Evolutionary conservation across 345 rosid species (phyloP).

Genomic region (Hibiscus syriacus): DNA sequence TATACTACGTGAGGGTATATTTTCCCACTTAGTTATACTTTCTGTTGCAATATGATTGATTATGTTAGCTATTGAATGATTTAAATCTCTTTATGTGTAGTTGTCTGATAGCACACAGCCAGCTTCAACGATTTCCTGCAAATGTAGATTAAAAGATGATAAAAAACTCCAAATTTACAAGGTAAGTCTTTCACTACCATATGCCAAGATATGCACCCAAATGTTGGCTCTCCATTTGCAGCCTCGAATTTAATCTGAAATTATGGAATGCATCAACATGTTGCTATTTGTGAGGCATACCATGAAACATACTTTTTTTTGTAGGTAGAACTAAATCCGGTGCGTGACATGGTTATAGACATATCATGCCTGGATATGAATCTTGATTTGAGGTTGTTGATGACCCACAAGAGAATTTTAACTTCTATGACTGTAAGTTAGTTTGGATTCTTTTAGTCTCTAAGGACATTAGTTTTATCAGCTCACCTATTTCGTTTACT

Average conservation of each 20-base stretch:
- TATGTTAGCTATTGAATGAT: slow-evolving; percentile 5
- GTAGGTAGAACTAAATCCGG: slow-evolving; percentile 39
- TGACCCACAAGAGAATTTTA: slow-evolving; percentile 36
- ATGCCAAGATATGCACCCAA: not conserved
- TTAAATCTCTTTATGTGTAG: slow-evolving; percentile 22
- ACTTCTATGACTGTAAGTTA: slow-evolving; percentile 35
- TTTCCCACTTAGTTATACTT: not conserved
- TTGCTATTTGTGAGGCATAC: not conserved
- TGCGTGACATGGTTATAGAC: slow-evolving; percentile 49
- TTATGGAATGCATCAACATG: not conserved
- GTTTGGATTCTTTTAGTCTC: not conserved
- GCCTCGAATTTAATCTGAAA: not conserved
- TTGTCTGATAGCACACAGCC: slow-evolving; percentile 29
- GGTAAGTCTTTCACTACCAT: slow-evolving; percentile 32
- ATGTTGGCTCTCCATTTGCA: not conserved
- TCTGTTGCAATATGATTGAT: not conserved
- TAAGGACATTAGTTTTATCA: not conserved
- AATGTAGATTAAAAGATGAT: slow-evolving; percentile 38
- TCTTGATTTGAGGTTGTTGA: slow-evolving; percentile 63
- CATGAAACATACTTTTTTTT: slow-evolving; percentile 3
- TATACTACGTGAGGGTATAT: slow-evolving; percentile 48
- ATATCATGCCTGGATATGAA: slow-evolving; percentile 50
- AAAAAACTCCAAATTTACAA: slow-evolving; percentile 41
- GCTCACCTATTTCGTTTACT: not conserved
- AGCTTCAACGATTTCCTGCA: slow-evolving; percentile 37